Evolutionary conservation across 2,329 filamentous ascomycete genomes (phyloP), one percentile per base, ranked within the genome.

Genomic region (Verticillium nubilum): DNA sequence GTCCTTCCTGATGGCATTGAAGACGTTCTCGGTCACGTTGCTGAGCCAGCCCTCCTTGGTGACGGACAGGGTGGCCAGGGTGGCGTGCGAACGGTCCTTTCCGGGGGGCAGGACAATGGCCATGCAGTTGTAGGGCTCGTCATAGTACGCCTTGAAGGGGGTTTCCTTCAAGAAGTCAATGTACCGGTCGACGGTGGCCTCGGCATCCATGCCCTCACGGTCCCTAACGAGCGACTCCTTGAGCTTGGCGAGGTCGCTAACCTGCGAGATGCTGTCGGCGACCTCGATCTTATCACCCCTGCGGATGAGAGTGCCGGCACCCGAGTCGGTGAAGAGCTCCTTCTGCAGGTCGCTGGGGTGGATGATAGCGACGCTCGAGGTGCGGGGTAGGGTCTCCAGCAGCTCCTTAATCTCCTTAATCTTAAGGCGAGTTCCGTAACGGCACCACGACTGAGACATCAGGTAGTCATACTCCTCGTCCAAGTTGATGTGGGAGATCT

Each of bases 331-430:
- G 76, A 98, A 97, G 5, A 98, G 80, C 74, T 99, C 95, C 78
- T 96, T 97, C 77, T 98, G 93, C 52, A 99, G 82, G 73, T 96
- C 93, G 64, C 91, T 92, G 2, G 95, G 94, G 76, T 98, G 93
- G 67, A 98, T 99, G 69, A 99, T 98, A 62, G 95, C 95, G 56
- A 99, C 94, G 68, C 91, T 96, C 19, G 94, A 97, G 59, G 91
- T 94, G 67, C 91, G 88, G 57, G 95, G 95, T 19, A 99, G 85
- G 56, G 90, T 88, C 67, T 92, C 91, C 57, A 99, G 80, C 28
- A 99, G 84, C 61, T 96, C 92, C 81, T 97, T 96, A 78, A 96
- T 96, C 78, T 99, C 92, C 78, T 90, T 91, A 75, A 99, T 98
- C 87, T 99, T 99, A 65, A 98, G 83, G 63, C 93, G 86, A 37